Evolutionary conservation across 768 basidiomycete species (phyloP).

Genomic region (Mycena leptocephala): DNA sequence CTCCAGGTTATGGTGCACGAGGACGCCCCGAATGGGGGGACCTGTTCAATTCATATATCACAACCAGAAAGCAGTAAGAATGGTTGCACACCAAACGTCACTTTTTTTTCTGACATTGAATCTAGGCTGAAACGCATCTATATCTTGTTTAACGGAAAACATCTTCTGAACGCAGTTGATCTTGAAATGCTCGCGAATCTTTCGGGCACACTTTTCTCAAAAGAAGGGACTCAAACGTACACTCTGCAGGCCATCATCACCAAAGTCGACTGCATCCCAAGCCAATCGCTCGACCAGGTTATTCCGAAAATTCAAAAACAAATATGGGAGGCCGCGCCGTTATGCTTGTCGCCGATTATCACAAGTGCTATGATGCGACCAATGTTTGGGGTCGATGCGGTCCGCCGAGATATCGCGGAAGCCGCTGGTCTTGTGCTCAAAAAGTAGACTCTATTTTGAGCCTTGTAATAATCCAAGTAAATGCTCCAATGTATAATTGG

Average conservation of each 20-base stretch:
- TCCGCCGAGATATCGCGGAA: slow-evolving; percentile 72
- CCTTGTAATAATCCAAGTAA: too few species aligned
- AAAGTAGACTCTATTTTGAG: neutral
- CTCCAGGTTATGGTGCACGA: slow-evolving; percentile 85
- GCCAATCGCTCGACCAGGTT: slow-evolving; percentile 47
- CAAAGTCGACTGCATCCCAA: slow-evolving; percentile 72
- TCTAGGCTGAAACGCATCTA: slow-evolving; percentile 79
- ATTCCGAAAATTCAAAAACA: slow-evolving; percentile 63
- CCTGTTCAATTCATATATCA: slow-evolving; percentile 77
- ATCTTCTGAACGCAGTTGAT: slow-evolving; percentile 73
- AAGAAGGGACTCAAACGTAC: slow-evolving; percentile 59
- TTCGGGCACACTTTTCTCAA: slow-evolving; percentile 55
- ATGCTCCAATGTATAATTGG: too few species aligned
- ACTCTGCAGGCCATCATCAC: slow-evolving; percentile 84
- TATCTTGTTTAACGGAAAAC: slow-evolving; percentile 79
- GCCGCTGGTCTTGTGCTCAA: slow-evolving; percentile 64
- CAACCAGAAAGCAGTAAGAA: slow-evolving; percentile 74
- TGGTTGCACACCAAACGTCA: neutral
- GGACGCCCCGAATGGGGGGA: slow-evolving; percentile 85
- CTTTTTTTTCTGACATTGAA: slow-evolving; percentile 12
- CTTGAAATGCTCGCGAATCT: slow-evolving; percentile 74
- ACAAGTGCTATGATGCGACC: slow-evolving; percentile 67
- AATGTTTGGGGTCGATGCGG: slow-evolving; percentile 69
- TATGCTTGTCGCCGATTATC: slow-evolving; percentile 78
- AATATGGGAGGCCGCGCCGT: slow-evolving; percentile 70